Percentiles rank a stretch among this genome's conserved stretches.
Conservation (phyloP, 345 rosid genomes). For the Kandelia obovata region DNA sequence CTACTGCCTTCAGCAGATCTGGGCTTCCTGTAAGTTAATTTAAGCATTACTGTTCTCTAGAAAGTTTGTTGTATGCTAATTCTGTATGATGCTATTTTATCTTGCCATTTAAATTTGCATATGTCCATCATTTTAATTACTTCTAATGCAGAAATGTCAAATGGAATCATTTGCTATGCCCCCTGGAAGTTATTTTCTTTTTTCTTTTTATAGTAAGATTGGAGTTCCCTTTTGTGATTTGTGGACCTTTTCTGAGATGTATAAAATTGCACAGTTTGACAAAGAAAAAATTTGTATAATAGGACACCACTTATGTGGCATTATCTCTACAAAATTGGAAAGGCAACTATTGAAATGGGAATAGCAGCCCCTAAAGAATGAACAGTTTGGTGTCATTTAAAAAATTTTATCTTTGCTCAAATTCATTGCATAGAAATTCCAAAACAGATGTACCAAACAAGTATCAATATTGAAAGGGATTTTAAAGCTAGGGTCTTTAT, state of each 20-base stretch:
- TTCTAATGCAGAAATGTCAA: background rate
- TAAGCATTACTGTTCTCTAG: background rate
- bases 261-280: background rate
- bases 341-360: no score
- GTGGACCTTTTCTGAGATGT: background rate
- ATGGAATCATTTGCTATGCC: background rate
- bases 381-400: no score
- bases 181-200: background rate
- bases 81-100: background rate
- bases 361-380: no score
- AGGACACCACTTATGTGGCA: no score
- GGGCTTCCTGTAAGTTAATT: constrained; percentile 85
- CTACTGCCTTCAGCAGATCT: constrained; percentile 71
- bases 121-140: background rate
- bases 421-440: no score
- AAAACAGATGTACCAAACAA: no score
- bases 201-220: constrained; percentile 26
- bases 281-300: no score
- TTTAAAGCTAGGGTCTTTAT: no score
- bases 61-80: background rate
- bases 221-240: background rate
- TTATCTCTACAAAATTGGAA: no score
- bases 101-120: background rate
- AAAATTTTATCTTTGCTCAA: no score
- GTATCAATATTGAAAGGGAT: no score